Base-by-base conservation (phyloP, 1,284 basidiomycete genomes). In the Vanrija pseudolonga region DNA sequence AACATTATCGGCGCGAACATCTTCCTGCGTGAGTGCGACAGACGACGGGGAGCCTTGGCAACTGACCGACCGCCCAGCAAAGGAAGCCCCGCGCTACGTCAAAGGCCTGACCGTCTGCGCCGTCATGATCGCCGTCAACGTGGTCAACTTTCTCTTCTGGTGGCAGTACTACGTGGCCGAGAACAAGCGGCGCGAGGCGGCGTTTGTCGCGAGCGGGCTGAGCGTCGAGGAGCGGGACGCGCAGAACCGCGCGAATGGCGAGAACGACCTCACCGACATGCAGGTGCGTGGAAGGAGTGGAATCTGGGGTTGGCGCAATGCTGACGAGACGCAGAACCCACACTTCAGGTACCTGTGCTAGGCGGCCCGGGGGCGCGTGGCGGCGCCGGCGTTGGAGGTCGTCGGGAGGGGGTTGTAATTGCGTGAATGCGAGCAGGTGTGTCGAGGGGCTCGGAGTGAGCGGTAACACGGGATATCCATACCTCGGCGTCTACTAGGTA, bases 261-360 rank as follows among this genome's bases (percentile, higher is more conserved):
- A 62, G 47, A 55, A 49, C 32, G 61, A 65, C 40, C 22, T 57
- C n/a, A 65, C 61, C 26, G 63, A 65, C 45, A 9, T 41, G n/a
- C 24, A 26, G 24, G 24, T 26, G 24, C n/a, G n/a, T n/a, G n/a
- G n/a, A 41, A 56, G 58, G 50, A 56, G 59, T 55, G 32, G 3
- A 24, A 7, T 20, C 20, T 26, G 15, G 3, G 24, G 24, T 26
- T 26, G 24, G 4, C 24, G 24, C 4, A 4, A 26, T 26, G 24
- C 24, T 26, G 24, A 26, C 8, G n/a, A n/a, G n/a, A 23, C n/a
- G 17, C 23, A 52, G 38, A 61, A 61, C 51, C 56, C 53, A 4
- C 58, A 62, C 50, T 62, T 60, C 60, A 54, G 58, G 32, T 62
- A 62, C 58, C 24, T 26, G 5, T 26, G 24, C 24, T 26, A 26